Conservation (phyloP, 345 rosid genomes). For the Diplotaxis tenuifolia region DNA sequence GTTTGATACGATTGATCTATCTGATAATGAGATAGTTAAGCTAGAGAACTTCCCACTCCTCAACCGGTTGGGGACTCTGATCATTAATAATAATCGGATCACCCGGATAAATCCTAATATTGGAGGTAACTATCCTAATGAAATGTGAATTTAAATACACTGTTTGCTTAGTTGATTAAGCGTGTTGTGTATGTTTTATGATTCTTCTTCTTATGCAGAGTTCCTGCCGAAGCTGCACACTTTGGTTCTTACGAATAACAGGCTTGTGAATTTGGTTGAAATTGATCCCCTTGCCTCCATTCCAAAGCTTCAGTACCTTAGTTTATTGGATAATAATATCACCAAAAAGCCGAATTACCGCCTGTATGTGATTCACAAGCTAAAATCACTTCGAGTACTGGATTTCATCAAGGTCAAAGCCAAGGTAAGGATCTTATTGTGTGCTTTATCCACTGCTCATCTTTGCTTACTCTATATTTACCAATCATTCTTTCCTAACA, state of each 20-base stretch:
- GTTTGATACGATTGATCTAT: slow-evolving; percentile 93
- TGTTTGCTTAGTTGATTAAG: slow-evolving; percentile 1
- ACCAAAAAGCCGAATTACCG: slow-evolving; percentile 92
- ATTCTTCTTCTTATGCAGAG: slow-evolving; percentile 46
- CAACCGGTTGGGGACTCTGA: slow-evolving; percentile 81
- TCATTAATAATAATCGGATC: slow-evolving; percentile 87
- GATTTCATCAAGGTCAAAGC: slow-evolving; percentile 89
- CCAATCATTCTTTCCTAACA: slow-evolving; percentile 26
- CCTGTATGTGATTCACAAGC: slow-evolving; percentile 83
- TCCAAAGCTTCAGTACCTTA: slow-evolving; percentile 85
- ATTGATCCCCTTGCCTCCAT: slow-evolving; percentile 93
- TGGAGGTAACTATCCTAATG: slow-evolving; percentile 55
- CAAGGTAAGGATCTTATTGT: slow-evolving; percentile 57
- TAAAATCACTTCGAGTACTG: slow-evolving; percentile 80
- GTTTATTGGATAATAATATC: slow-evolving; percentile 86
- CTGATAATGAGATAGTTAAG: slow-evolving; percentile 99
- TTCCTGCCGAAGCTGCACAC: slow-evolving; percentile 88
- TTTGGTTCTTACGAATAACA: slow-evolving; percentile 85
- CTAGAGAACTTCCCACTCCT: slow-evolving; percentile 91
- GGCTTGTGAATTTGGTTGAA: slow-evolving; percentile 97
- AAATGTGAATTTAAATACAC: background rate
- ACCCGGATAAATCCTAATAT: slow-evolving; percentile 86
- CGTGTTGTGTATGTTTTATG: background rate
- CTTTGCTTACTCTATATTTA: background rate
- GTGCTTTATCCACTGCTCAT: background rate